These are phyloP conservation scores for Tagetes patula DNA, from an alignment of 129 eudicot species.

Conservation along the genomic window DNA sequence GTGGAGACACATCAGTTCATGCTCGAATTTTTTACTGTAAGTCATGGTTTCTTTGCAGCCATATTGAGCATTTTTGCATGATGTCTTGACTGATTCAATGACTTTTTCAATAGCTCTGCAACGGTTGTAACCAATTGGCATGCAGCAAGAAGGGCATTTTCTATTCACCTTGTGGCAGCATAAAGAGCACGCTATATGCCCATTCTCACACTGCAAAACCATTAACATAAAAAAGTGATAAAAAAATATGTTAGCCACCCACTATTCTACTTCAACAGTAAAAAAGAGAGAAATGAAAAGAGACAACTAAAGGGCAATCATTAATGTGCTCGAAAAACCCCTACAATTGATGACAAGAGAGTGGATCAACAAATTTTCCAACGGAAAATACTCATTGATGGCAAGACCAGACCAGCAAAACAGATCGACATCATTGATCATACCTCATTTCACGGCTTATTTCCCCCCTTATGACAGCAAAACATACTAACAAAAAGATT, in stretches of 20 bases:
- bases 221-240: neutral
- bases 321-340: neutral
- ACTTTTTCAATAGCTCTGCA: slow-evolving; percentile 87
- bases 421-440: neutral
- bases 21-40: slow-evolving; percentile 49
- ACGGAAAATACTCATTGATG: neutral
- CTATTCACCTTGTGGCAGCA: slow-evolving; percentile 60
- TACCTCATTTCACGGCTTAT: neutral
- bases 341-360: neutral
- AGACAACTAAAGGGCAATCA: neutral
- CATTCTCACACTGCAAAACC: slow-evolving; percentile 61
- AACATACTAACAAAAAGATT: no score
- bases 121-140: slow-evolving; percentile 68
- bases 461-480: neutral
- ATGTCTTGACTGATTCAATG: slow-evolving; percentile 52
- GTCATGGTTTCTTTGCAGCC: slow-evolving; percentile 55
- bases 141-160: slow-evolving; percentile 69
- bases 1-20: slow-evolving; percentile 49
- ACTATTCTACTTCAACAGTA: neutral
- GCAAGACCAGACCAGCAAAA: neutral
- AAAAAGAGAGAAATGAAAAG: neutral
- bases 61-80: slow-evolving; percentile 43
- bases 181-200: slow-evolving; percentile 61
- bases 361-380: neutral
- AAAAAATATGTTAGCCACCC: neutral